Percentiles rank a stretch among this genome's conserved stretches.
Conservation (phyloP, 805 yeast species). For the Candida insectalens region DNA sequence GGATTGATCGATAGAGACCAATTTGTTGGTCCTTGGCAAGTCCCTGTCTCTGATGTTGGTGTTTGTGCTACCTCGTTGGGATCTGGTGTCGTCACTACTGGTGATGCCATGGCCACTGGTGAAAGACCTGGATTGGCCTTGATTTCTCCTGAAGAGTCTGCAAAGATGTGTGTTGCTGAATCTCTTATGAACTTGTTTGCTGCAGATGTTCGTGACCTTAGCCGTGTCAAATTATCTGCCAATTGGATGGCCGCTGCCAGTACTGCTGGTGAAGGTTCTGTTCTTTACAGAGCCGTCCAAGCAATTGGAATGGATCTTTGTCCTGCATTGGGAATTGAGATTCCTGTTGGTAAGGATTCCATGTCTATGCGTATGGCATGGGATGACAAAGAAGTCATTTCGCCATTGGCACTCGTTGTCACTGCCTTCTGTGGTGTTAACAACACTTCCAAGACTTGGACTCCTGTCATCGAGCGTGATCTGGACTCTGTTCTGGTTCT, state of each 20-base stretch:
- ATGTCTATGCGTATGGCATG: slow-evolving; percentile 99
- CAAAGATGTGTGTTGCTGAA: slow-evolving; percentile 94
- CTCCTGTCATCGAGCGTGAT: slow-evolving; percentile 55
- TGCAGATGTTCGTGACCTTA: slow-evolving; percentile 72
- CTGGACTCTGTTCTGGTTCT: slow-evolving; percentile 58
- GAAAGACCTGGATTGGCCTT: slow-evolving; percentile 89
- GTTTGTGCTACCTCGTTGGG: slow-evolving; percentile 90
- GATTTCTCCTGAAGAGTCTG: slow-evolving; percentile 82
- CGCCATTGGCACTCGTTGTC: slow-evolving; percentile 86
- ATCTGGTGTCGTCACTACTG: slow-evolving; percentile 54
- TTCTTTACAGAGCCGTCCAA: slow-evolving; percentile 91
- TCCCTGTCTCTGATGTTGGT: slow-evolving; percentile 97
- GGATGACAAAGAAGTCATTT: slow-evolving; percentile 85
- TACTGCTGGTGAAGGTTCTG: slow-evolving; percentile 91
- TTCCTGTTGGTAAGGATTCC: slow-evolving; percentile 98
- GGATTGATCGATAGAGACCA: slow-evolving; percentile 97
- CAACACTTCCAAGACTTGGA: slow-evolving; percentile 88
- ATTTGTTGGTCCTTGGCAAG: slow-evolving; percentile 99
- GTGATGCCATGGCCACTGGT: slow-evolving; percentile 97
- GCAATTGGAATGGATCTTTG: slow-evolving; percentile 93
- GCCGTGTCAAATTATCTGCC: slow-evolving; percentile 79
- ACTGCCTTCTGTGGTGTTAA: slow-evolving; percentile 88
- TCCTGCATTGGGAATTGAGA: slow-evolving; percentile 82
- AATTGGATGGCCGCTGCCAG: slow-evolving; percentile 99
- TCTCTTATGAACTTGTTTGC: slow-evolving; percentile 81